Conservation (phyloP, 768 basidiomycete genomes). For the Kwoniella newhampshirensis region DNA sequence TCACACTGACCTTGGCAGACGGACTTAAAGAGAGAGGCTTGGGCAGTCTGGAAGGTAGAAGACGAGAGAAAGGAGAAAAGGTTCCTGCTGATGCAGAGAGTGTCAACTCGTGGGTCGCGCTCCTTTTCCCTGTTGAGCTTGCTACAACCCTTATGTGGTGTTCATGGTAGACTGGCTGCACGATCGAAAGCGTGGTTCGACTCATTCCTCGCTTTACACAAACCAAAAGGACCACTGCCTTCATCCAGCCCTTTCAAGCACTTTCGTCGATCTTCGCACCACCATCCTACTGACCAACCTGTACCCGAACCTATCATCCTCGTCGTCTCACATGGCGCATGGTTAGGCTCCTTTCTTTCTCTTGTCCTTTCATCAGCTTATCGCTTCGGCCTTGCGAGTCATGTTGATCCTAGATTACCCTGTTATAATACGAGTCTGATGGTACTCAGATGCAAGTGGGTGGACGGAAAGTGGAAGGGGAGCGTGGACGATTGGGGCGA, state of each 20-base stretch:
- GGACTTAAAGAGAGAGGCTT: slow-evolving; percentile 34
- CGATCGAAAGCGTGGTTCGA: slow-evolving; percentile 29
- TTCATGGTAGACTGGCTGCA: slow-evolving; percentile 13
- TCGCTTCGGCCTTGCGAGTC: slow-evolving; percentile 6
- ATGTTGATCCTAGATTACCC: slow-evolving; percentile 14
- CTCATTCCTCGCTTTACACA: slow-evolving; percentile 17
- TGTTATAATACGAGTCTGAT: slow-evolving; percentile 41
- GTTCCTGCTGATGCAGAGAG: slow-evolving; percentile 33
- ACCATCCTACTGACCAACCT: too few species aligned
- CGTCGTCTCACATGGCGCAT: slow-evolving; percentile 40
- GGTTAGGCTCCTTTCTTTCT: slow-evolving; percentile 21
- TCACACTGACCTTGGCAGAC: slow-evolving; percentile 17
- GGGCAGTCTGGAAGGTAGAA: slow-evolving; percentile 33
- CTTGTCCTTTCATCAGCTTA: slow-evolving; percentile 10
- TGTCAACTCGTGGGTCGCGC: slow-evolving; percentile 19
- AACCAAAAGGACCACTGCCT: slow-evolving; percentile 4
- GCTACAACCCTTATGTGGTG: too few species aligned
- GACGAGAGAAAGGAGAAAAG: slow-evolving; percentile 21
- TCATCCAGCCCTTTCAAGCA: slow-evolving; percentile 1
- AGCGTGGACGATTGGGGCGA: slow-evolving; percentile 33
- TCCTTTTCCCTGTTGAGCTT: too few species aligned
- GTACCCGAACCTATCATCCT: slow-evolving; percentile 23
- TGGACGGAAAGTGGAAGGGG: slow-evolving; percentile 22
- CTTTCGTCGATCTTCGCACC: too few species aligned
- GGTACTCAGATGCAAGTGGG: slow-evolving; percentile 16